A percentile compares a stretch with the other conserved stretches of the same genome.
These are phyloP conservation scores for Suillus bovinus DNA, from an alignment of 768 basidiomycete species.

Conservation along the genomic window DNA sequence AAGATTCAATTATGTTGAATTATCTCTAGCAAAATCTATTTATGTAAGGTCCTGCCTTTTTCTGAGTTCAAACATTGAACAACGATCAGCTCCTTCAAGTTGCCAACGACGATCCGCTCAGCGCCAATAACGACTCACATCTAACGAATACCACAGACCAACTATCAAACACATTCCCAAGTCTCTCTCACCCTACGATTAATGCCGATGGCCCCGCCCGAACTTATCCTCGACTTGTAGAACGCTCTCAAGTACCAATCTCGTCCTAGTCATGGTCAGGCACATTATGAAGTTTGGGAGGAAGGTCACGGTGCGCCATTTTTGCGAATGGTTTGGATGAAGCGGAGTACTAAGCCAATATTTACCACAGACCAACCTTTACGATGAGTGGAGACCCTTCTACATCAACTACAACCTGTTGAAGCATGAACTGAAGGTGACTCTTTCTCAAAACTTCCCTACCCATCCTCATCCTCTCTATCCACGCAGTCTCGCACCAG, in stretches of 20 bases:
- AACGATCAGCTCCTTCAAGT: no score
- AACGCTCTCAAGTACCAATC: neutral
- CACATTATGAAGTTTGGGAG: constrained; percentile 75
- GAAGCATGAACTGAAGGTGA: constrained; percentile 88
- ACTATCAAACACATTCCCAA: no score
- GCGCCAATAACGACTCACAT: no score
- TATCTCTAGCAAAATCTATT: no score
- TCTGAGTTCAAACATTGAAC: no score
- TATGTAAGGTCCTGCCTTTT: no score
- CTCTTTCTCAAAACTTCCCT: constrained; percentile 8
- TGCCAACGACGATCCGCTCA: no score
- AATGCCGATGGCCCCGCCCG: no score
- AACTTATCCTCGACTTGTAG: neutral
- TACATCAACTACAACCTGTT: constrained; percentile 89
- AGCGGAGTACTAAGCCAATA: neutral
- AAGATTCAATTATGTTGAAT: no score
- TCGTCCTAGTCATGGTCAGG: neutral
- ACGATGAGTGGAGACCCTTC: constrained; percentile 87
- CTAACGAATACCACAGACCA: no score
- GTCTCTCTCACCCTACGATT: no score
- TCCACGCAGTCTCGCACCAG: constrained; percentile 48
- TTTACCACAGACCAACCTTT: constrained; percentile 81
- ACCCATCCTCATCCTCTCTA: neutral
- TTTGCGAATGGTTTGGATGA: neutral
- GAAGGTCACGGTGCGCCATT: constrained; percentile 63